Evolutionary conservation across 306 rosid genomes (phyloP).

Genomic region (Styphnolobium japonicum): DNA sequence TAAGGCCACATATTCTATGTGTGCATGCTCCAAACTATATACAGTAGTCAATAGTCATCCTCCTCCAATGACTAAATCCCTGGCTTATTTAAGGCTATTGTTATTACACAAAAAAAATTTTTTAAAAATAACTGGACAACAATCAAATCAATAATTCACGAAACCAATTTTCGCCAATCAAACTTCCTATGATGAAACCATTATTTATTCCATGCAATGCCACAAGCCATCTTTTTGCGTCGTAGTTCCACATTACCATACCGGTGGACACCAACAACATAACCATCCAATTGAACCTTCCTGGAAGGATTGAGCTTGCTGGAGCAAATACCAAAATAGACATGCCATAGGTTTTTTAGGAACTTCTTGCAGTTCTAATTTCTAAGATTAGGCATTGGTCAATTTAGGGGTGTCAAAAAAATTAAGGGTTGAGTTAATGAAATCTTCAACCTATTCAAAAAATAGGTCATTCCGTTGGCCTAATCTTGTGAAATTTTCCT

Average conservation of each 20-base stretch:
- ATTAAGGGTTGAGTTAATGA: no score
- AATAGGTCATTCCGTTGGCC: no score
- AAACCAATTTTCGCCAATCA: not conserved
- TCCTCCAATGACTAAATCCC: not conserved
- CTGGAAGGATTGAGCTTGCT: constrained; percentile 42
- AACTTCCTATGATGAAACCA: not conserved
- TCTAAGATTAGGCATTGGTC: no score
- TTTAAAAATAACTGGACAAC: constrained; percentile 20
- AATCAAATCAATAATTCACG: constrained; percentile 17
- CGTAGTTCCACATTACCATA: constrained; percentile 35
- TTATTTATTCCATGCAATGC: no score
- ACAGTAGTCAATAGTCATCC: constrained; percentile 22
- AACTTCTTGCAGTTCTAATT: no score
- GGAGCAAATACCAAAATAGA: constrained; percentile 13
- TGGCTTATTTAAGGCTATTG: constrained; percentile 1
- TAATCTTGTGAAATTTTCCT: no score
- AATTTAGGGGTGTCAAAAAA: no score
- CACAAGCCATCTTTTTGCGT: not conserved
- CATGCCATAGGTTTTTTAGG: not conserved
- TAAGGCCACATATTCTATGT: no score
- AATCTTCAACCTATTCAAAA: no score
- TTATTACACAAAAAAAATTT: constrained; percentile 25
- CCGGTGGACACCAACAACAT: constrained; percentile 32
- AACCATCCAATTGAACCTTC: constrained; percentile 39
- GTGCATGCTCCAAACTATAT: not conserved